phyloP scores from a whole-genome alignment of 2,329 filamentous ascomycete genomes.

The Cercospora sp. region DNA sequence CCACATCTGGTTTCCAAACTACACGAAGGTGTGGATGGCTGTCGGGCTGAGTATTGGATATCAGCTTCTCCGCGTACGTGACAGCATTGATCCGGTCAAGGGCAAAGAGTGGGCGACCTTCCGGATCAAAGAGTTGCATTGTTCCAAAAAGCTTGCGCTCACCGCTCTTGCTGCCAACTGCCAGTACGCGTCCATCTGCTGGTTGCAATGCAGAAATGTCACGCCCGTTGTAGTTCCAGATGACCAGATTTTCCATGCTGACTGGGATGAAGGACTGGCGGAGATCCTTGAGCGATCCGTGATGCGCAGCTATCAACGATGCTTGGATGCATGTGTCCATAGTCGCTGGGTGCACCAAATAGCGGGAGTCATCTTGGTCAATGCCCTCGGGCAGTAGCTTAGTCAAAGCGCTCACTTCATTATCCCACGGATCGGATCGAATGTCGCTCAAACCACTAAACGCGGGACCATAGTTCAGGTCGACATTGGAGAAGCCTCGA shows the following conservation, averaged over 20 bases:
- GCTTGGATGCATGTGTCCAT: not conserved
- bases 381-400: not conserved
- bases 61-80: not conserved
- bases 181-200: not conserved
- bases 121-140: not conserved
- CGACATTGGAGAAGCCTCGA: not conserved
- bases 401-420: not conserved
- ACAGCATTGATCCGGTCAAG: not conserved
- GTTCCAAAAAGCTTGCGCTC: not conserved
- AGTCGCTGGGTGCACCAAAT: not conserved
- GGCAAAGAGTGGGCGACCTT: not conserved
- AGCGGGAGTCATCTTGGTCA: not conserved
- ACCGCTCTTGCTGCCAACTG: not conserved
- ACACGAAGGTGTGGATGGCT: not conserved
- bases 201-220: not conserved
- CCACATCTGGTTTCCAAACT: not conserved
- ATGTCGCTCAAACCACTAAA: not conserved
- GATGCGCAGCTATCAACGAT: not conserved
- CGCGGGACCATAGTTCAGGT: not conserved
- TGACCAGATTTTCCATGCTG: not conserved
- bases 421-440: not conserved
- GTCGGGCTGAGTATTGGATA: not conserved
- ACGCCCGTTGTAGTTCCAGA: not conserved
- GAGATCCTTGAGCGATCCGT: not conserved
- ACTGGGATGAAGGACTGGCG: not conserved